Conservation (phyloP, 441 rosid genomes). For the Capsella rubella region DNA sequence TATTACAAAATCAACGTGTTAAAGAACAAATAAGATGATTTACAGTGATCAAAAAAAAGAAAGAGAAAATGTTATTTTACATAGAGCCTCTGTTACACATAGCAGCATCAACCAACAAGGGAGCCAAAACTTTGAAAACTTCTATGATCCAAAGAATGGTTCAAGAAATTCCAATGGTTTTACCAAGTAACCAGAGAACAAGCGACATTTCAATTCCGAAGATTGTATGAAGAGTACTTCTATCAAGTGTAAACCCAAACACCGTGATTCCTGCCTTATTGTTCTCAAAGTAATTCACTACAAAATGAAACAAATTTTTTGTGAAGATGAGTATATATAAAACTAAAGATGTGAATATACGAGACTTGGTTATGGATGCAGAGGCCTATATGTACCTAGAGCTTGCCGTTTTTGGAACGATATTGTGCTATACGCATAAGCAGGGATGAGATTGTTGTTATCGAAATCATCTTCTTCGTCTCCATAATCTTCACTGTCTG, state of each 20-base stretch:
- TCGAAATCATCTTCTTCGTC: constrained; percentile 93
- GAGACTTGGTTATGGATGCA: constrained; percentile 3
- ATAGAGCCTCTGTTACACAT: constrained; percentile 34
- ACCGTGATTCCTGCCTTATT: constrained; percentile 85
- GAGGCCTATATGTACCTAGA: constrained; percentile 58
- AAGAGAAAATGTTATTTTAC: constrained; percentile 29
- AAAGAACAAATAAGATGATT: constrained; percentile 36
- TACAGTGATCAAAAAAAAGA: constrained; percentile 29
- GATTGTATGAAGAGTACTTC: constrained; percentile 77
- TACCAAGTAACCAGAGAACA: constrained; percentile 88
- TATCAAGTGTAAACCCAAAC: constrained; percentile 74
- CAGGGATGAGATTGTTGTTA: constrained; percentile 72
- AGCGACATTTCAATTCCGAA: constrained; percentile 82
- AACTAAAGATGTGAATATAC: background rate
- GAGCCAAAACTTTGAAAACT: constrained; percentile 37
- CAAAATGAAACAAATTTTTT: constrained; percentile 6
- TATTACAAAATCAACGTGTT: constrained; percentile 22
- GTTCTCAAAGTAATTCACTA: constrained; percentile 91
- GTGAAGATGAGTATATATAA: background rate
- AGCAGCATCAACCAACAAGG: constrained; percentile 30
- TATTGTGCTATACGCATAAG: constrained; percentile 74
- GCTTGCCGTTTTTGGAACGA: constrained; percentile 93
- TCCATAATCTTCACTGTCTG: constrained; percentile 58
- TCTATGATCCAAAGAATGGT: constrained; percentile 14
- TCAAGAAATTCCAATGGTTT: constrained; percentile 79